Percentiles rank a stretch among this genome's conserved stretches.
These are phyloP conservation scores for Cryptococcus amylolentus DNA, from an alignment of 1,284 basidiomycete genomes.

Conservation along the genomic window DNA sequence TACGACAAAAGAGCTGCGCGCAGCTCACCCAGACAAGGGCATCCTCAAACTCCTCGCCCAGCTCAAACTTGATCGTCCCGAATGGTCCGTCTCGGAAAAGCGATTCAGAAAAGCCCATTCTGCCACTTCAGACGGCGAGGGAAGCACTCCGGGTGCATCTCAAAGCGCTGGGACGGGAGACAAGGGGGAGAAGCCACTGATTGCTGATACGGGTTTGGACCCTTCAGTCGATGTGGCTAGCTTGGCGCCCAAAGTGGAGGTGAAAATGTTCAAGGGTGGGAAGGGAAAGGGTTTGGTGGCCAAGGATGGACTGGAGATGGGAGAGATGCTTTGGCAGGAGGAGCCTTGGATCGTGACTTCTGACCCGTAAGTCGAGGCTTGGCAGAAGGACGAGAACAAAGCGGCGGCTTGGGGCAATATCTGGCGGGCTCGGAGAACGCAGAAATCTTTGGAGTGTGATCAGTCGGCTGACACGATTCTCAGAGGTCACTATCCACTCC, in stretches of 20 bases:
- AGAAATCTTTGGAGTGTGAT: background rate
- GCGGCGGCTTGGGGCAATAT: background rate
- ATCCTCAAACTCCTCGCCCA: conserved; percentile 66
- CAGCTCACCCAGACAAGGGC: conserved; percentile 62
- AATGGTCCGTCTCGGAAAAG: conserved; percentile 77
- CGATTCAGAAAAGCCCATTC: conserved; percentile 63
- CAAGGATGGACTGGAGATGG: conserved; percentile 61
- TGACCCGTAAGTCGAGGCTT: conserved; percentile 34
- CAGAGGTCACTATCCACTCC: conserved; percentile 25
- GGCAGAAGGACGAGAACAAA: background rate
- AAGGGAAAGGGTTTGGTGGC: conserved; percentile 84
- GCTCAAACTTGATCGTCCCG: conserved; percentile 59
- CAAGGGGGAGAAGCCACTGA: conserved; percentile 28
- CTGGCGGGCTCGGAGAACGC: background rate
- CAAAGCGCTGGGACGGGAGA: conserved; percentile 14
- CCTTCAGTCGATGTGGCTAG: conserved; percentile 60
- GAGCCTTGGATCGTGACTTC: conserved; percentile 50
- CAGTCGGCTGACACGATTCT: background rate
- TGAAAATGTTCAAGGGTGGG: conserved; percentile 61
- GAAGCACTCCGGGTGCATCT: conserved; percentile 22
- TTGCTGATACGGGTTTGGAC: conserved; percentile 66
- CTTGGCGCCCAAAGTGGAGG: conserved; percentile 64
- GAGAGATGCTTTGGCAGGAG: conserved; percentile 78
- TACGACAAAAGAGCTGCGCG: conserved; percentile 52
- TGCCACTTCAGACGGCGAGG: background rate